Evolutionary conservation across 2,329 filamentous ascomycete genomes (phyloP).

Genomic region (Microcera coccophila): DNA sequence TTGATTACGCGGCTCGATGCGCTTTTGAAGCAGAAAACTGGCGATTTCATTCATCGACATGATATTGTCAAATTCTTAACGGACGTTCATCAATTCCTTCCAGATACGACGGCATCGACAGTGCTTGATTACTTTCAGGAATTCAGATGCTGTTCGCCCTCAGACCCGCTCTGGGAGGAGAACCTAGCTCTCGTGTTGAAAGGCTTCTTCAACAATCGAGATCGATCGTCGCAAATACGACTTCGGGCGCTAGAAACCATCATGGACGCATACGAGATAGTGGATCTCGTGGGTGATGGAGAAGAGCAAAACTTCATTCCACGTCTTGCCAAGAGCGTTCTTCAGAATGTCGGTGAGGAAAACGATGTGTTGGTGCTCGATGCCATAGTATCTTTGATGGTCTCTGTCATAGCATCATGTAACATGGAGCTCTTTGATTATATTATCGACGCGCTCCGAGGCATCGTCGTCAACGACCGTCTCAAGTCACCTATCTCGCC

Average conservation of each 20-base stretch:
- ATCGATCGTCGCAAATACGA: slow-evolving; percentile 59
- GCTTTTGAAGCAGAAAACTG: slow-evolving; percentile 41
- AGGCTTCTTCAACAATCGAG: slow-evolving; percentile 60
- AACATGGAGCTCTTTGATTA: slow-evolving; percentile 56
- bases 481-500: slow-evolving; percentile 40
- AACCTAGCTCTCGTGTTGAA: slow-evolving; percentile 59
- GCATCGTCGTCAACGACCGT: slow-evolving; percentile 48
- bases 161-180: slow-evolving; percentile 63
- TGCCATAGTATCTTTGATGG: slow-evolving; percentile 60
- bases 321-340: slow-evolving; percentile 57
- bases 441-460: slow-evolving; percentile 51
- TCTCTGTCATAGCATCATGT: slow-evolving; percentile 59
- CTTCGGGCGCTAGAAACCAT: slow-evolving; percentile 59
- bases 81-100: slow-evolving; percentile 57
- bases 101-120: slow-evolving; percentile 60
- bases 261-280: slow-evolving; percentile 55
- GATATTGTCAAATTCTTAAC: slow-evolving; percentile 65
- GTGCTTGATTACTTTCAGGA: slow-evolving; percentile 66
- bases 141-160: slow-evolving; percentile 68
- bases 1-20: slow-evolving; percentile 49
- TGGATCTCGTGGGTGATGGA: slow-evolving; percentile 56
- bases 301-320: slow-evolving; percentile 55
- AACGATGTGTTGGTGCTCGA: slow-evolving; percentile 62
- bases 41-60: slow-evolving; percentile 60
- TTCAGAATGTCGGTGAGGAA: slow-evolving; percentile 60